Base-by-base conservation (phyloP, 345 rosid genomes). In the Clarkia xantiana region DNA sequence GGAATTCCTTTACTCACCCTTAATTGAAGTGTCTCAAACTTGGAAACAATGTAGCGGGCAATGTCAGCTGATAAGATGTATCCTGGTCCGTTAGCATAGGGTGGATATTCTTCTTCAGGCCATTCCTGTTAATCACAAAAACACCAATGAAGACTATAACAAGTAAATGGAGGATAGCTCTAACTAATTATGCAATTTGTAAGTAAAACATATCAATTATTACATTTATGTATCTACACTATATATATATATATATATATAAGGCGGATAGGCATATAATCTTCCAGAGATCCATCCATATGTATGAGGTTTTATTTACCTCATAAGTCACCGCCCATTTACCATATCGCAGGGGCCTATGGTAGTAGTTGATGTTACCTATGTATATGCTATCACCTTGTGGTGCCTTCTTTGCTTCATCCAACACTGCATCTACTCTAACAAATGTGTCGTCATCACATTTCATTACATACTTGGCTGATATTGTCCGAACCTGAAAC, bases 301-400 rank as follows among this genome's bases (percentile, higher is more conserved):
- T n/a, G n/a, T n/a, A n/a, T 22, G 25, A 11, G 22, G 6, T n/a
- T 12, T 23, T 38, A 19, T 18, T 1, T 80, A 90, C 97, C 96
- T 90, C 94, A 47, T 83, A 79, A 15, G 88, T 79, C 60, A 86
- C 97, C n/a, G 88, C 94, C 97, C 97, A 90, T 86, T 90, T 90
- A 43, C 97, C 97, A 4, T 78, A 36, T 18, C 97, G 84, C 36
- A 90, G 66, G 62, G 95, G 95, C 72, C 68, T 82, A 56, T 82
- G 94, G 71, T 74, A 76, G 67, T 85, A 89, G 71, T 89, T 89
- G 61, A 85, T 76, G 62, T 89, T 89, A 42, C 95, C 95, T 49
- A 86, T 70, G 60, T 86, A 89, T 55, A 86, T 57, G 76, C 86
- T 89, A 47, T 65, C 71, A 39, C 67, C 82, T 36, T 60, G 67